A percentile compares a stretch with the other conserved stretches of the same genome.
Evolutionary conservation across 164 flowering plant species (phyloP).

Genomic region (Nelumbo lutea): DNA sequence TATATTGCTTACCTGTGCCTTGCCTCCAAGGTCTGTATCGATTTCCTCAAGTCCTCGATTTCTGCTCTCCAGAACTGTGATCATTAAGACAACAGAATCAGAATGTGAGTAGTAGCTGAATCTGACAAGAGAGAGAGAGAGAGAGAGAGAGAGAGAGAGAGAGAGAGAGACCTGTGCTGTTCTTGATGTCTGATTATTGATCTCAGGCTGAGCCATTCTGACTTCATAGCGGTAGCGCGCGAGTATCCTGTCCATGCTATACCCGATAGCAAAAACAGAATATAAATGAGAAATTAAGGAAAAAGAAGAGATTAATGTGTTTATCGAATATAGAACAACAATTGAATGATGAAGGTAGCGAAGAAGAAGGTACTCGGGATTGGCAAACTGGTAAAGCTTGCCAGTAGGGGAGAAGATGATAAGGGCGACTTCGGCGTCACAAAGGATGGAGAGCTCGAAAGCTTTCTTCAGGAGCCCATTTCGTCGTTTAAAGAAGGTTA

Average conservation of each 20-base stretch:
- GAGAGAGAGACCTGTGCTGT: slow-evolving; percentile 28
- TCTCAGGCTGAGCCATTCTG: slow-evolving; percentile 20
- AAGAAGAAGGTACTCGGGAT: slow-evolving; percentile 31
- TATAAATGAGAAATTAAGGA: too few relatives aligned
- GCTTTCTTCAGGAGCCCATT: slow-evolving; percentile 61
- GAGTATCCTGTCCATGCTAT: slow-evolving; percentile 46
- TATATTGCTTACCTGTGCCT: slow-evolving; percentile 30
- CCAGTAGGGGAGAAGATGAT: slow-evolving; percentile 47
- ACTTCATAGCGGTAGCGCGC: slow-evolving; percentile 31
- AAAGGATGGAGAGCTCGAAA: slow-evolving; percentile 47
- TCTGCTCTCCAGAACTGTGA: slow-evolving; percentile 52
- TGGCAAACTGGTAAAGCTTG: slow-evolving; percentile 37
- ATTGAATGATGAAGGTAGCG: neutral
- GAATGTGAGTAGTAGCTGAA: too few relatives aligned
- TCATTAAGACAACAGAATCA: neutral
- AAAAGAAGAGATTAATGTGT: too few relatives aligned
- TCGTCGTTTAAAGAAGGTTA: slow-evolving; percentile 52
- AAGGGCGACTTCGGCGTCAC: slow-evolving; percentile 54
- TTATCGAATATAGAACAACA: neutral
- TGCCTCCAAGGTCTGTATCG: slow-evolving; percentile 38
- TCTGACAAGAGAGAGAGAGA: too few relatives aligned
- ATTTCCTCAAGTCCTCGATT: slow-evolving; percentile 39
- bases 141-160: too few relatives aligned
- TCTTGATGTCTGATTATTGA: slow-evolving; percentile 19
- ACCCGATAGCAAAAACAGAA: neutral